Evolutionary conservation across 306 rosid genomes (phyloP).

Genomic region (Alnus rubra): DNA sequence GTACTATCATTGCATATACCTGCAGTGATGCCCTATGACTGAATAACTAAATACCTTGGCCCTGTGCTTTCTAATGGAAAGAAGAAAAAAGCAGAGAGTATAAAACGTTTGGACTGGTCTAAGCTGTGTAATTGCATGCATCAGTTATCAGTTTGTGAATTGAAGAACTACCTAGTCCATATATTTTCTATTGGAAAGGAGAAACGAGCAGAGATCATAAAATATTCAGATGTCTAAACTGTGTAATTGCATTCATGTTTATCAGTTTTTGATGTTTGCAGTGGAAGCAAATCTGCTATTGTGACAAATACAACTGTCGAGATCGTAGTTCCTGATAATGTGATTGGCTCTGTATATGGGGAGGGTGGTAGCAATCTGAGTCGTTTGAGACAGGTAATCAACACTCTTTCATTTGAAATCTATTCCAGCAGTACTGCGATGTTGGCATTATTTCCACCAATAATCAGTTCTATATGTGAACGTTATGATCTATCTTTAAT

Average conservation of each 20-base stretch:
- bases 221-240: neutral
- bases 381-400: constrained; percentile 83
- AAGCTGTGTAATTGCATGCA: neutral
- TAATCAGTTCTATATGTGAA: neutral
- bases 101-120: neutral
- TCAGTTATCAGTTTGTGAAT: neutral
- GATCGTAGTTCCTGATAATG: constrained; percentile 86
- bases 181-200: too few relatives aligned
- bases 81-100: neutral
- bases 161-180: neutral
- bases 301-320: constrained; percentile 93
- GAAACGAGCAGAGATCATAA: too few relatives aligned
- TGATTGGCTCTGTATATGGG: constrained; percentile 80
- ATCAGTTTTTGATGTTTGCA: constrained; percentile 31
- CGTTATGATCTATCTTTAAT: neutral
- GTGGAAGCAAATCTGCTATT: constrained; percentile 86
- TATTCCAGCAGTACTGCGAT: neutral
- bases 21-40: constrained; percentile 5
- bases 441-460: neutral
- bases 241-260: neutral
- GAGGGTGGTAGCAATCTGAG: constrained; percentile 84
- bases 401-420: neutral
- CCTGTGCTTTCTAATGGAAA: neutral
- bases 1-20: constrained; percentile 17
- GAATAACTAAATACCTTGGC: neutral